Evolutionary conservation across 371 early-diverging fungal genomes (phyloP).

Genomic region (Dichotomocladium elegans): DNA sequence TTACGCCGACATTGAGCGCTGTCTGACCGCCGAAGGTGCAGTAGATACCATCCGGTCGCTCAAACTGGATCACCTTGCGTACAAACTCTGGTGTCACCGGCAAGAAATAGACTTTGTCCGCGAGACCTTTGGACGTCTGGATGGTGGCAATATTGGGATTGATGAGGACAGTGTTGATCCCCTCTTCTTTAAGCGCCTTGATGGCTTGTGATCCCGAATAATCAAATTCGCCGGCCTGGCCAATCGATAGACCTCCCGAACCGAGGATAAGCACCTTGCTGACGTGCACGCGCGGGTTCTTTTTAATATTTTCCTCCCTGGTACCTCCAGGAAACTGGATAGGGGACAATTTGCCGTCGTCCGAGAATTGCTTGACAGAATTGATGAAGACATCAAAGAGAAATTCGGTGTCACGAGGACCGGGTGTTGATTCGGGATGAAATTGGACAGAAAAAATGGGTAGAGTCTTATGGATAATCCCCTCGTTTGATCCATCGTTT

Average conservation of each 20-base stretch:
- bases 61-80: slow-evolving; percentile 86
- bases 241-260: slow-evolving; percentile 94
- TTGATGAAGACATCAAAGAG: slow-evolving; percentile 91
- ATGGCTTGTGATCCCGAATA: slow-evolving; percentile 96
- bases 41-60: slow-evolving; percentile 93
- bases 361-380: slow-evolving; percentile 67
- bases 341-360: slow-evolving; percentile 68
- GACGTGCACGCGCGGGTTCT: slow-evolving; percentile 51
- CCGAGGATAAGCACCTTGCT: slow-evolving; percentile 92
- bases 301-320: slow-evolving; percentile 46
- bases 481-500: slow-evolving; percentile 97
- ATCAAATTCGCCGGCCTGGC: slow-evolving; percentile 98
- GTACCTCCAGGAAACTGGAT: slow-evolving; percentile 68
- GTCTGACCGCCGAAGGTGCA: slow-evolving; percentile 96
- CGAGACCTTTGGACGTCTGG: slow-evolving; percentile 90
- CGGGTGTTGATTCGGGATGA: slow-evolving; percentile 96
- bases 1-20: slow-evolving; percentile 89
- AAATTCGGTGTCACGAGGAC: slow-evolving; percentile 95
- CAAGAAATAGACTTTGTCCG: slow-evolving; percentile 94
- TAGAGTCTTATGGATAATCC: slow-evolving; percentile 81
- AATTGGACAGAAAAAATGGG: slow-evolving; percentile 97
- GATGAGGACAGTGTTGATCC: slow-evolving; percentile 87
- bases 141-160: slow-evolving; percentile 98
- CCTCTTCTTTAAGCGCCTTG: slow-evolving; percentile 94
- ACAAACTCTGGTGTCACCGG: slow-evolving; percentile 92